Percentiles rank a stretch among this genome's conserved stretches.
Conservation (phyloP, 148 eudicot genomes). For the Linanthus parryae region DNA sequence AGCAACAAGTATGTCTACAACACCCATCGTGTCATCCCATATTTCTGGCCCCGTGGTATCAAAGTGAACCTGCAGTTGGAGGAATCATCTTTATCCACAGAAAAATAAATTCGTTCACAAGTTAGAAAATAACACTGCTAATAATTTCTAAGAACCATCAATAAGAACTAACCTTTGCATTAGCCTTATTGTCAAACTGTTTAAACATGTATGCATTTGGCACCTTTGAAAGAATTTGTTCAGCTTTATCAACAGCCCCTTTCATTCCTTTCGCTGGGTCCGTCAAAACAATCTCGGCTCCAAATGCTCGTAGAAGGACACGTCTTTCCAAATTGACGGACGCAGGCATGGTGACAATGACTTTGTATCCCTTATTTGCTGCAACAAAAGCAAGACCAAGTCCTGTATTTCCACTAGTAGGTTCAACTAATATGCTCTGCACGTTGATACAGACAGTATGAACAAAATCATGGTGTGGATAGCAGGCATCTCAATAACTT, state of each 20-base stretch:
- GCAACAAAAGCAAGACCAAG: constrained; percentile 65
- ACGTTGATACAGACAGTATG: not conserved
- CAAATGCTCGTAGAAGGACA: constrained; percentile 61
- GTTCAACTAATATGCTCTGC: constrained; percentile 61
- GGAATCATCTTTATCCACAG: not conserved
- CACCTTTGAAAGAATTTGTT: constrained; percentile 48
- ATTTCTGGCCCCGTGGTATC: constrained; percentile 87
- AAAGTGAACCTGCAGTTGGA: constrained; percentile 52
- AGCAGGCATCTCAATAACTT: no score
- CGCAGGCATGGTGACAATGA: constrained; percentile 64
- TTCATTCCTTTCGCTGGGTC: constrained; percentile 58
- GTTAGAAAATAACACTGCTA: not conserved
- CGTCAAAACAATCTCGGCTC: constrained; percentile 59
- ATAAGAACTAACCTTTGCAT: constrained; percentile 46
- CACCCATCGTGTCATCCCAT: constrained; percentile 73
- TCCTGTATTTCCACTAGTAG: constrained; percentile 75
- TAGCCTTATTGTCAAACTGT: constrained; percentile 65
- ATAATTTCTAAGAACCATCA: not conserved
- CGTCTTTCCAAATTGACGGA: constrained; percentile 53
- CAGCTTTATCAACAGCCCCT: constrained; percentile 75
- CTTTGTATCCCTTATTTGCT: constrained; percentile 56
- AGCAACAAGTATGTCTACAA: constrained; percentile 54
- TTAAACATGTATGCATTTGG: constrained; percentile 65
- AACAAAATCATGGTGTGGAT: not conserved
- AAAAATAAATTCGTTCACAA: not conserved